These are phyloP conservation scores for Piloderma croceum DNA, from an alignment of 768 basidiomycete genomes.

Conservation along the genomic window DNA sequence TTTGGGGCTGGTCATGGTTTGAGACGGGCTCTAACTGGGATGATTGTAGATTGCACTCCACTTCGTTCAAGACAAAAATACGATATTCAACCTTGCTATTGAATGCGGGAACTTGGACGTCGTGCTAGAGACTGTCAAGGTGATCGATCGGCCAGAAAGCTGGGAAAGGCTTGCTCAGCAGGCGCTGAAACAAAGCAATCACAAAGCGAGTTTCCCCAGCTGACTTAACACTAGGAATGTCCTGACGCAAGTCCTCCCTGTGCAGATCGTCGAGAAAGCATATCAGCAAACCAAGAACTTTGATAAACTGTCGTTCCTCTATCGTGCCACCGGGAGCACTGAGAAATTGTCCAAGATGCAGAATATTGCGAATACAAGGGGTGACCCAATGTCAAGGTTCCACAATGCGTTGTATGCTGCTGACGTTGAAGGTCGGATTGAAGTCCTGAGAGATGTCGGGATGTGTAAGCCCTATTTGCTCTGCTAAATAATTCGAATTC, in stretches of 20 bases:
- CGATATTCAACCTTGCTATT: conserved; percentile 93
- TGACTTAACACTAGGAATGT: background rate
- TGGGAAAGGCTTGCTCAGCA: conserved; percentile 94
- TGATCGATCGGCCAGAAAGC: conserved; percentile 83
- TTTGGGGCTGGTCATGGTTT: background rate
- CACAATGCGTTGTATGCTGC: conserved; percentile 95
- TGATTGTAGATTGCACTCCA: conserved; percentile 78
- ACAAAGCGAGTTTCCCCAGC: conserved; percentile 54
- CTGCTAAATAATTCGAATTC: background rate
- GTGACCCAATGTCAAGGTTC: conserved; percentile 97
- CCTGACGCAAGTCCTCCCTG: background rate
- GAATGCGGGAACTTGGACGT: conserved; percentile 98
- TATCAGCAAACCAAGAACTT: conserved; percentile 98
- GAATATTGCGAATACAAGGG: conserved; percentile 91
- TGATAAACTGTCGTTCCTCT: conserved; percentile 95
- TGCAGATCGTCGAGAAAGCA: conserved; percentile 91
- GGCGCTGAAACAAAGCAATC: conserved; percentile 95
- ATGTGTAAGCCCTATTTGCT: conserved; percentile 56
- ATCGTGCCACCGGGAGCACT: conserved; percentile 85
- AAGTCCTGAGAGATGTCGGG: conserved; percentile 87
- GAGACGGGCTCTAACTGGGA: background rate
- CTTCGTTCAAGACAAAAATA: conserved; percentile 97
- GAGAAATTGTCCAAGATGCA: conserved; percentile 98
- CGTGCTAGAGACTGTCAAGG: conserved; percentile 86
- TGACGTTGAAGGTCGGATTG: conserved; percentile 78